Base-by-base conservation (phyloP, 441 rosid species). In the Populus hybrid region DNA sequence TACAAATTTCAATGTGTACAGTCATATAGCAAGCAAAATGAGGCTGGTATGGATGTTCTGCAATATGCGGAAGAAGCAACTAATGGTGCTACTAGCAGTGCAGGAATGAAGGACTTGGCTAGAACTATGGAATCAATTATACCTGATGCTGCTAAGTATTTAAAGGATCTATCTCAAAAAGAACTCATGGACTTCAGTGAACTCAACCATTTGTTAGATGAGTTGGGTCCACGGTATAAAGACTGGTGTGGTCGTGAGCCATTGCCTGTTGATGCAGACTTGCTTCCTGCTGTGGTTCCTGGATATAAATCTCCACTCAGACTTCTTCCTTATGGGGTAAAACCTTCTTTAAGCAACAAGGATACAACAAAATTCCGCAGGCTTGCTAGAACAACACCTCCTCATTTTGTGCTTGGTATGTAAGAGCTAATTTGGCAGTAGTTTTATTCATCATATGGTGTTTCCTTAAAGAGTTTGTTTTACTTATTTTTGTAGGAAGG, bases 211-310 rank as follows among this genome's bases (percentile, higher is more conserved):
- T 79, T 93, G 83, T 83, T 95, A 81, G 94, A 93, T 71, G 94
- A 87, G 71, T 79, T 95, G 76, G 99, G 99, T 83, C 97, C 98
- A 68, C 88, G 94, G 82, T 95, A 87, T 85, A 85, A 76, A 78
- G 98, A 95, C 82, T 95, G 99, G 99, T 85, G 89, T 16, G 99
- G 99, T 75, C 81, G 89, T 77, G 94, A 88, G 76, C 99, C 99
- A 21, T 76, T 90, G 71, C 99, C 99, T 36, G 94, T 95, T 46
- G 98, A 95, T 82, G 98, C 95, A 24, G 99, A 95, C 81, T 77
- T 88, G 86, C 97, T 95, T 83, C 92, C 94, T 83, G 79, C 96
- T 3, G 77, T 86, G 35, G 89, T 90, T 83, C 85, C 92, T 53
- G 92, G 86, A 40, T 95, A 89, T 80, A 87, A 83, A 80, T 72